These are phyloP conservation scores for Graphiopsis chlorocephala DNA, from an alignment of 2,329 filamentous ascomycete species.

Conservation along the genomic window DNA sequence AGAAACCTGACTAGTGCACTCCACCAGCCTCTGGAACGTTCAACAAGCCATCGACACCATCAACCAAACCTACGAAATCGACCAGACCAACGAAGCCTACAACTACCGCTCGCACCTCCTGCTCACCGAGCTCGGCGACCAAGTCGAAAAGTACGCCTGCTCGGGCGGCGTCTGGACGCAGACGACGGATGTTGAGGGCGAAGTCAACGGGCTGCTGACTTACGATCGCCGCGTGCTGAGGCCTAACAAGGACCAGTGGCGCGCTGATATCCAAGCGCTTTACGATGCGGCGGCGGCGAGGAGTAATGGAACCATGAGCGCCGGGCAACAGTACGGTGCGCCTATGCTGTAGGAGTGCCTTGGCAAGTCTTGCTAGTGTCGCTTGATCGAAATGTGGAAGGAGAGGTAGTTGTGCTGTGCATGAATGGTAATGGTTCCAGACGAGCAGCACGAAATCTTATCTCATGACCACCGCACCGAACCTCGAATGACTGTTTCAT, in stretches of 20 bases:
- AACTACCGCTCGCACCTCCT: slow-evolving; percentile 62
- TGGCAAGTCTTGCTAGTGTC: neutral
- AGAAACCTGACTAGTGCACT: slow-evolving; percentile 54
- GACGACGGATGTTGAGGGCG: slow-evolving; percentile 71
- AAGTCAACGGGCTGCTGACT: slow-evolving; percentile 69
- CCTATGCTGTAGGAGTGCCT: neutral
- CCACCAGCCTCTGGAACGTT: slow-evolving; percentile 58
- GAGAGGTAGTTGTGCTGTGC: neutral
- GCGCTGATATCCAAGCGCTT: slow-evolving; percentile 56
- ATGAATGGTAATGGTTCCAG: too few species aligned
- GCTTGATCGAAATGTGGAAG: neutral
- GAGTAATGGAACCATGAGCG: slow-evolving; percentile 17
- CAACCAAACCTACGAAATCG: slow-evolving; percentile 67
- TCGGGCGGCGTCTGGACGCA: slow-evolving; percentile 70
- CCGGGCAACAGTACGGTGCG: neutral
- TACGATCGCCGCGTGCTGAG: slow-evolving; percentile 14
- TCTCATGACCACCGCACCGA: too few species aligned
- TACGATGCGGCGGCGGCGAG: slow-evolving; percentile 51
- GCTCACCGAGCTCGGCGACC: slow-evolving; percentile 47
- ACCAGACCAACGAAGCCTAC: slow-evolving; percentile 57
- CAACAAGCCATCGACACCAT: slow-evolving; percentile 57
- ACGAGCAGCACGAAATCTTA: too few species aligned
- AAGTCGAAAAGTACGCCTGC: slow-evolving; percentile 57
- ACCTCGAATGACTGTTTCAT: too few species aligned
- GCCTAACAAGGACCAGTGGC: slow-evolving; percentile 52